Evolutionary conservation across 73 alveolate species (phyloP), one percentile per base, ranked within the genome.

Genomic region (Loxodes magnus): DNA sequence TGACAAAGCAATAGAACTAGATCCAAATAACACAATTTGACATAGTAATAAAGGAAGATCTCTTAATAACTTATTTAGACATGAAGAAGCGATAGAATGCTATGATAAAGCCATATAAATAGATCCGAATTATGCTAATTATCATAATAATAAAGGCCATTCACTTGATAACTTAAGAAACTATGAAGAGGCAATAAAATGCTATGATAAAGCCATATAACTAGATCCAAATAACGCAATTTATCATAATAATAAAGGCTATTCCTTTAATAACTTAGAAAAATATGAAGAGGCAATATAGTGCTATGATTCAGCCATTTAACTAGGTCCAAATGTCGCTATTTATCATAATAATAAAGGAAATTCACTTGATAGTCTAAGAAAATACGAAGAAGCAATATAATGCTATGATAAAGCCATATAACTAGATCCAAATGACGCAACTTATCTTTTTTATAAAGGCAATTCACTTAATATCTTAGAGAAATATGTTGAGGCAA

Each of bases 291-390:
- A 33, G 14, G 43, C 43, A n/a, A 33, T 33, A 1, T n/a, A 0
- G 1, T 33, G 43, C 43, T 33, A 33, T 33, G 43, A 33, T 33
- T 12, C 43, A n/a, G 43, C 43, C 14, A 33, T 33, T 33, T n/a
- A 16, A 33, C 10, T 33, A n/a, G 43, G 14, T 16, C 2, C 43
- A 1, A 33, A 1, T 33, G 14, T 33, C 14, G 43, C 2, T 33
- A 16, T n/a, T 12, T 1, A 33, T 33, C 14, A 33, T 33, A n/a
- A n/a, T n/a, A 33, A 33, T 33, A 33, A 33, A 1, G 43, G 20
- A n/a, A 33, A 1, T 1, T 33, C 43, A 0, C 43, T 33, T 33
- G 2, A 33, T 16, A 16, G 14, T 1, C 43, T 33, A 0, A 16
- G 43, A 0, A 16, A 33, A 0, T 33, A 33, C 43, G 2, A 33